A percentile compares a stretch with the other conserved stretches of the same genome.
These are phyloP conservation scores for Aspergillus sp. DNA, from an alignment of 2,329 filamentous ascomycete genomes.

Conservation along the genomic window DNA sequence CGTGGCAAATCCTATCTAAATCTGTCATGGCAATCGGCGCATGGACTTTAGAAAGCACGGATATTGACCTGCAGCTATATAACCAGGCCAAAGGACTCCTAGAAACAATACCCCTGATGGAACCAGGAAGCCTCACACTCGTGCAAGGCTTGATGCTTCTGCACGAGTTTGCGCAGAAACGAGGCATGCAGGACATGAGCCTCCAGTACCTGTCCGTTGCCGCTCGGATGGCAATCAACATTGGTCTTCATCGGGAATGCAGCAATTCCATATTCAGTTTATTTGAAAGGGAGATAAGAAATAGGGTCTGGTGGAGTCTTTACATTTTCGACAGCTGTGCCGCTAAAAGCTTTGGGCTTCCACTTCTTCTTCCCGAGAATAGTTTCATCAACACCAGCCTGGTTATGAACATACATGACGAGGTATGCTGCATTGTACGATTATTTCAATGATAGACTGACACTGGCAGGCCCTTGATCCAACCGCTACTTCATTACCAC, in stretches of 20 bases:
- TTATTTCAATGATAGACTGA: neutral
- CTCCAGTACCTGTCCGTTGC: neutral
- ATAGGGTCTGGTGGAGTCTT: neutral
- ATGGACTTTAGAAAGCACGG: neutral
- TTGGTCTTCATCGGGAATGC: neutral
- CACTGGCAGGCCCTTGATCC: neutral
- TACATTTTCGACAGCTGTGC: neutral
- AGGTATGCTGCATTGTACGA: neutral
- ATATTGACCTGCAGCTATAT: neutral
- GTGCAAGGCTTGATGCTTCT: neutral
- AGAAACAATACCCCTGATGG: neutral
- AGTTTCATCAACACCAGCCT: neutral
- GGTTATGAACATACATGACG: neutral
- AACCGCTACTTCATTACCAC: neutral
- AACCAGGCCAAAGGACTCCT: neutral
- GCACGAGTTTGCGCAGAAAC: neutral
- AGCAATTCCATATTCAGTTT: neutral
- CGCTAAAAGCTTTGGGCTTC: neutral
- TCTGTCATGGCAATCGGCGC: neutral
- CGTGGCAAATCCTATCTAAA: neutral
- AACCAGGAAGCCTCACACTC: neutral
- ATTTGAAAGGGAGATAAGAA: neutral
- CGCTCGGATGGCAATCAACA: neutral
- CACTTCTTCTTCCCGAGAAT: neutral
- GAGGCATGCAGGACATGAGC: neutral